Percentiles rank a stretch among this genome's conserved stretches.
Evolutionary conservation across 768 basidiomycete species (phyloP).

Genomic region (Tylopilus plumbeoviolaceoides): DNA sequence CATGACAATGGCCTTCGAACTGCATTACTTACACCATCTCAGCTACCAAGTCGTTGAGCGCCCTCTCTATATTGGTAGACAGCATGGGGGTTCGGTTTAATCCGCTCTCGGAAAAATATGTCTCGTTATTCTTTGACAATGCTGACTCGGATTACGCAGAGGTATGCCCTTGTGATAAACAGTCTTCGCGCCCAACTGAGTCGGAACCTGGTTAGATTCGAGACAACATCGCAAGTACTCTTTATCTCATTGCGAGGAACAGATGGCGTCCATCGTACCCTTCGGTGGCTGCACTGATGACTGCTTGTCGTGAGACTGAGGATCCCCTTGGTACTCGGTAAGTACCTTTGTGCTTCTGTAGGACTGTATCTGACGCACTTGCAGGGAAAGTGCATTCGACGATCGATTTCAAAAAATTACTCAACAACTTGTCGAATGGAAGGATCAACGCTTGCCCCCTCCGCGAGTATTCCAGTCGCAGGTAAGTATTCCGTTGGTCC

Average conservation of each 20-base stretch:
- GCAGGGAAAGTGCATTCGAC: slow-evolving; percentile 54
- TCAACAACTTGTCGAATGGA: slow-evolving; percentile 61
- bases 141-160: slow-evolving; percentile 83
- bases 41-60: slow-evolving; percentile 76
- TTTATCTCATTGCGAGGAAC: slow-evolving; percentile 53
- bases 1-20: neutral
- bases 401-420: slow-evolving; percentile 55
- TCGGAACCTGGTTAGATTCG: slow-evolving; percentile 49
- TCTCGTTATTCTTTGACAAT: slow-evolving; percentile 68
- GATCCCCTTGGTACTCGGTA: slow-evolving; percentile 67
- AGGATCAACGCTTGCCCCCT: slow-evolving; percentile 73
- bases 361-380: slow-evolving; percentile 1
- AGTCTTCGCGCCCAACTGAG: slow-evolving; percentile 1
- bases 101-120: slow-evolving; percentile 61
- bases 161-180: slow-evolving; percentile 35
- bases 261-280: slow-evolving; percentile 70
- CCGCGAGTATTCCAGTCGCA: slow-evolving; percentile 83
- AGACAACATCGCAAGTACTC: slow-evolving; percentile 59
- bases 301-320: slow-evolving; percentile 44
- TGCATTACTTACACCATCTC: slow-evolving; percentile 11
- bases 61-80: slow-evolving; percentile 65
- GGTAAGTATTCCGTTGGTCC: slow-evolving; percentile 31
- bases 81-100: slow-evolving; percentile 64
- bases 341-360: slow-evolving; percentile 2
- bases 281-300: slow-evolving; percentile 49